These are phyloP conservation scores for Epichloe gansuensis DNA, from an alignment of 2,329 filamentous ascomycete genomes.

Conservation along the genomic window DNA sequence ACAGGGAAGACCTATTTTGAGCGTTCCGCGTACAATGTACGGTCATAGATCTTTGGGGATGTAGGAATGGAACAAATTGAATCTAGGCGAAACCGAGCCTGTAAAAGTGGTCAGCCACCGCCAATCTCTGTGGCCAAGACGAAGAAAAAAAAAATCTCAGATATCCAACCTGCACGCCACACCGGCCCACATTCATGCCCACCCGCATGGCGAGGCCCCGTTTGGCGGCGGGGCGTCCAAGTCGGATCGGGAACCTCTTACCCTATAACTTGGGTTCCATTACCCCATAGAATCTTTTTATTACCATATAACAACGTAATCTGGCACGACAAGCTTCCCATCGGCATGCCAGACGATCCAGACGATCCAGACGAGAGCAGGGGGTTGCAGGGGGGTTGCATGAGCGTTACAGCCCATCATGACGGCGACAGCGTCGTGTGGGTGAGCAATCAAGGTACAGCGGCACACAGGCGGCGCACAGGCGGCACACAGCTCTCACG, in stretches of 20 bases:
- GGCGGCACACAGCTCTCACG: too few species aligned
- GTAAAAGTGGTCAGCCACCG: background rate
- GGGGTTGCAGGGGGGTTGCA: background rate
- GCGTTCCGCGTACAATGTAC: background rate
- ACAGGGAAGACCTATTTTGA: background rate
- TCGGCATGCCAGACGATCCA: background rate
- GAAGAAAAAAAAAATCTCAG: background rate
- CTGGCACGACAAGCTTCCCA: constrained; percentile 6
- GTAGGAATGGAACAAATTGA: background rate
- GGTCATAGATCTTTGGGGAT: background rate
- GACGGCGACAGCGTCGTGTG: too few species aligned
- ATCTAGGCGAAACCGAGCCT: background rate
- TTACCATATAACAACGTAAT: constrained; percentile 21
- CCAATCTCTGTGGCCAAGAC: background rate
- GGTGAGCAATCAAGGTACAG: background rate
- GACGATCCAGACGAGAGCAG: too few species aligned
- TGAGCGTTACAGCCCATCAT: too few species aligned
- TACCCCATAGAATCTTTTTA: constrained; percentile 10
- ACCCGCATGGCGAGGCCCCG: background rate
- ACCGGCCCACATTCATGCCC: background rate
- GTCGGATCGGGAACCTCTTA: constrained; percentile 7
- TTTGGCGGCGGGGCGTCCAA: background rate
- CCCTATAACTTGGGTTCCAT: constrained; percentile 8
- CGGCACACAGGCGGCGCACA: background rate
- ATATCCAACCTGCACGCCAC: background rate